Base-by-base conservation (phyloP, 495 filamentous ascomycete species). In the Aspergillus diversus region DNA sequence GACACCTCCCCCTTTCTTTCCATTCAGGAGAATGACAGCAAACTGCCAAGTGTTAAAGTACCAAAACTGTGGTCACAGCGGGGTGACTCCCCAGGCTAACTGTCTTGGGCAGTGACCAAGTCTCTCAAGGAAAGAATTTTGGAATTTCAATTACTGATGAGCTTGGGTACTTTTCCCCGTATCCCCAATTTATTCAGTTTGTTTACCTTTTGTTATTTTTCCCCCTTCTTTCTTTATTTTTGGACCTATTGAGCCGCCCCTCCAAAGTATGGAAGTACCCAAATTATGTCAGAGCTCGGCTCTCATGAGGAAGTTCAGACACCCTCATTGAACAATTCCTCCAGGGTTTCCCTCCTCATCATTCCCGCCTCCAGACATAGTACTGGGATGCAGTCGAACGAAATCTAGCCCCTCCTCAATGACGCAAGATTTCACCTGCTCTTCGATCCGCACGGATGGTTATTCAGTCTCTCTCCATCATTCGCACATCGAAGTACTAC, bases 81-180 rank as follows among this genome's bases (percentile, higher is more conserved):
- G 59, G 59, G 59, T 61, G 50, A 48, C 15, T 56, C 60, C 11
- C 47, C 47, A 27, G 47, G 47, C 47, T 50, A 50, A 50, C 47
- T 17, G 3, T 50, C 16, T 31, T 12, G 5, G 39, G 8, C 39
- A 43, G 39, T 27, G 21, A 27, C 21, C 21, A 1, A 27, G 21
- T 27, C 21, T 27, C 21, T 27, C 21, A 27, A 27, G 2, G 1
- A 27, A 27, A 27, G 21, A 27, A 27, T 27, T 27, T 27, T 27
- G 21, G 21, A 27, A 27, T 27, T 27, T 27, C 21, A 27, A 27
- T 27, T 27, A 1, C 21, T 27, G 2, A 27, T 27, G 1, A 27
- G 21, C 21, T 27, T 27, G 21, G 21, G 21, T 27, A 27, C 21
- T 27, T 27, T 27, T 27, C 21, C 21, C 21, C 21, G 21, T 27